Conservation (phyloP, 2,329 filamentous ascomycete species). For the Sclerotinia trifoliorum region DNA sequence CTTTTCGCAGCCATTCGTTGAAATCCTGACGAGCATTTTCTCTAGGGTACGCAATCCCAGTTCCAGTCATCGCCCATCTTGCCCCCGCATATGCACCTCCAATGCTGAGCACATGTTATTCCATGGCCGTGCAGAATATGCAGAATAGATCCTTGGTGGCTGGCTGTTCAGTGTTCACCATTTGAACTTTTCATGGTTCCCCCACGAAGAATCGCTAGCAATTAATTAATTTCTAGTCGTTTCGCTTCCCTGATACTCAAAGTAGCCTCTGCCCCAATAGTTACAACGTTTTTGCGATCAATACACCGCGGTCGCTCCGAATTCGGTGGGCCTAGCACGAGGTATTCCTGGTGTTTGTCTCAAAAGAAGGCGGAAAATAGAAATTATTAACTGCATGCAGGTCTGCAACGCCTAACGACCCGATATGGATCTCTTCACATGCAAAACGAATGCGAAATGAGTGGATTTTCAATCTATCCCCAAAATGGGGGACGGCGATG, state of each 20-base stretch:
- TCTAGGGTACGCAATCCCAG: background rate
- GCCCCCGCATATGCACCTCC: conserved; percentile 10
- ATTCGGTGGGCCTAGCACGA: conserved; percentile 16
- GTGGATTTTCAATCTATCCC: background rate
- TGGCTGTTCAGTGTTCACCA: background rate
- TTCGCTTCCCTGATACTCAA: background rate
- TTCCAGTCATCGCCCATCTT: background rate
- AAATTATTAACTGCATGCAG: background rate
- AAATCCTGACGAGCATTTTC: conserved; percentile 4
- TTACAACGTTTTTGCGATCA: conserved; percentile 2
- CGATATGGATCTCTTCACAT: conserved; percentile 17
- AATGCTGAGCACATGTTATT: conserved; percentile 11
- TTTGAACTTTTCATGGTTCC: background rate
- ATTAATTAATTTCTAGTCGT: background rate
- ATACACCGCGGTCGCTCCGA: conserved; percentile 20
- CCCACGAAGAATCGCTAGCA: background rate
- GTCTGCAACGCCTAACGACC: conserved; percentile 2
- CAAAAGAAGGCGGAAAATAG: conserved; percentile 4
- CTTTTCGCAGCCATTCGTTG: background rate
- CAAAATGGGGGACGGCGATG: conserved; percentile 4
- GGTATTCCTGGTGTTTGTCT: background rate
- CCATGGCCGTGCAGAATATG: conserved; percentile 10
- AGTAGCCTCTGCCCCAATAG: conserved; percentile 4
- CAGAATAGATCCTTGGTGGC: conserved; percentile 13
- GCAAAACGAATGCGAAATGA: background rate